phyloP scores from a whole-genome alignment of 2,329 filamentous ascomycete species.

The Gnomoniopsis smithogilvyi region DNA sequence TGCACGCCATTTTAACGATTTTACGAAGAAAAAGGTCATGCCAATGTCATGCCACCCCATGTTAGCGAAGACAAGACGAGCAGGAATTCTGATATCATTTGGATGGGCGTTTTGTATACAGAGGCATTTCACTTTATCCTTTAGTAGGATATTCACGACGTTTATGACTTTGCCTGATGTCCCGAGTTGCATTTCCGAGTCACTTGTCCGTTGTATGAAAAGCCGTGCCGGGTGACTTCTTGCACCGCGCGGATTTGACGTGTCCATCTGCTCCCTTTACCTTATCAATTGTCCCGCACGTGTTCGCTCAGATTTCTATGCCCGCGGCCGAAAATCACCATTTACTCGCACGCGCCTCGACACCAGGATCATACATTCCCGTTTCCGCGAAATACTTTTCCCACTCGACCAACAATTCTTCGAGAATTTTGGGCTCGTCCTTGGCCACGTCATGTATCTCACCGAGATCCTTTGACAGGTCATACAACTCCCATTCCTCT shows the following conservation, averaged over 20 bases:
- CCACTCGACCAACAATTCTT: slow-evolving; percentile 10
- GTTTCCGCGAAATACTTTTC: slow-evolving; percentile 3
- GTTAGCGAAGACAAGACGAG: background rate
- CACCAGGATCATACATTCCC: slow-evolving; percentile 8
- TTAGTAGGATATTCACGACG: background rate
- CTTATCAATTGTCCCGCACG: too few species aligned
- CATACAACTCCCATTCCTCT: slow-evolving; percentile 26
- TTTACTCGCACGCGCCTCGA: background rate
- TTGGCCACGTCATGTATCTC: slow-evolving; percentile 24
- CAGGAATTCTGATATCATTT: background rate
- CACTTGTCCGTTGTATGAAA: background rate
- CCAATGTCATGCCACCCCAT: background rate
- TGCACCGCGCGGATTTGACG: too few species aligned
- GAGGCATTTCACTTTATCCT: background rate
- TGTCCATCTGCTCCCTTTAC: too few species aligned
- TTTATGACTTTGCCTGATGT: background rate
- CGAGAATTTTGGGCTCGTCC: slow-evolving; percentile 16
- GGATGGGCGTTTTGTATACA: background rate
- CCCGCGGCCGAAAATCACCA: background rate
- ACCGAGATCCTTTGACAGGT: slow-evolving; percentile 23
- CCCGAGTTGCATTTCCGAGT: background rate
- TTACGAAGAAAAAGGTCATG: slow-evolving; percentile 7
- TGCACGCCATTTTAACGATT: background rate
- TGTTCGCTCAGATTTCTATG: too few species aligned
- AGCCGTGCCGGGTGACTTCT: background rate